Evolutionary conservation across 2,329 filamentous ascomycete species (phyloP), one percentile per base, ranked within the genome.

Genomic region (Scedosporium dehoogii): DNA sequence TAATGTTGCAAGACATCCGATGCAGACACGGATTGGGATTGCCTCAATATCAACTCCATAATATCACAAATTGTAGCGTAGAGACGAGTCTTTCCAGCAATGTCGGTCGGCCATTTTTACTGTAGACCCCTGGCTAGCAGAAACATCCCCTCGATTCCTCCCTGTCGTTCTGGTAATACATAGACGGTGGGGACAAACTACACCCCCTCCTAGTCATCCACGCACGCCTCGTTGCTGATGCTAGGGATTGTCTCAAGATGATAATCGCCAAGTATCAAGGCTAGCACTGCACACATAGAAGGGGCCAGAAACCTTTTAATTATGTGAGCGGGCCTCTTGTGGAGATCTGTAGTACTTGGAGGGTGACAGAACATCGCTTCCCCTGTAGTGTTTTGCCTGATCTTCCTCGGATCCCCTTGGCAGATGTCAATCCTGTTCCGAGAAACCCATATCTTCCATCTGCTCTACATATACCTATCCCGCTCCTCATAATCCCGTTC

Each of bases 381-480:
- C 23, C 18, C 51, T 55, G 51, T 16, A n/a, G 21, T 53, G 42
- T 53, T 25, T 51, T 48, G 21, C 59, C 25, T 55, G 48, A 48
- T 56, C 44, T 44, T 12, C 58, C 42, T 48, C 55, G 5, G 33
- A 41, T 55, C 51, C 51, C 46, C 55, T 38, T 38, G 55, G 27
- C 55, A 58, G 25, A 38, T 58, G 55, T 58, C 55, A 58, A 58
- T 55, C 51, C 23, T 55, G 51, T 55, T 27, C 10, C 51, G 23
- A 27, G 12, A 23, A 48, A 10, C 23, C 51, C 21, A 16, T 10
- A 46, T 59, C 25, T 48, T 18, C 10, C 18, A 7, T n/a, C n/a
- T 5, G 18, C 48, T 53, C 27, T 63, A 63, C 62, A 63, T 59
- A 63, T 63, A 63, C 16, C 58, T 23, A 21, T 58, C 16, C 46